Base-by-base conservation (phyloP, 176 grass and related monocot species). In the Bromus sterilis region DNA sequence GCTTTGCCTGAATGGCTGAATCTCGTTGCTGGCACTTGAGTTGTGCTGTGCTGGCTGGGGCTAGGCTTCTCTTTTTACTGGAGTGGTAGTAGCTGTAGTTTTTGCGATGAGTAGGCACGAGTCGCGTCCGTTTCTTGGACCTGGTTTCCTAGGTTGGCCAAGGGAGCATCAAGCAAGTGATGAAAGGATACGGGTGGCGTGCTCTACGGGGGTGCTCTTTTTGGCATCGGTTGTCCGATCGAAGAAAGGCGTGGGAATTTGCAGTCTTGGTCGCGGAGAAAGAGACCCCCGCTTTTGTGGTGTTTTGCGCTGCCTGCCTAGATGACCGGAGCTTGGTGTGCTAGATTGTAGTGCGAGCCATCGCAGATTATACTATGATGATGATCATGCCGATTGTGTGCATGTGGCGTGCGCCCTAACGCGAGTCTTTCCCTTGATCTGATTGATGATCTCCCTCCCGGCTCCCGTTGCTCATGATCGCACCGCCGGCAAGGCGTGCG, bases 171-270 rank as follows among this genome's bases (percentile, higher is more conserved):
- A 34, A 4, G 33, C 33, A 34, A 4, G 29, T 40, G 78, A 82
- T 82, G 49, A 24, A 60, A 60, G 51, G 14, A 70, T 65, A 11
- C 31, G 13, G 16, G 16, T 15, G 21, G 62, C 78, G 62, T 82
- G 78, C 49, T 40, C 40, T n/a, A 70, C 79, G 73, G 53, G 79
- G n/a, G n/a, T n/a, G n/a, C n/a, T 48, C 70, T 18, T 60, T 77
- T 40, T 41, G 75, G 34, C 75, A 20, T 29, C 53, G 5, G 6
- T 28, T 46, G 68, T 5, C 16, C 74, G 26, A 72, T 44, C 34
- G 41, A 9, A 63, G 29, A 58, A 76, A 58, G 15, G 55, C 23
- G 35, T 30, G 56, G 35, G 35, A 41, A 60, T 60, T 58, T 41
- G 75, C 75, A 11, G 26, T 35, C 16, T 0, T 2, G 13, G 68